Base-by-base conservation (phyloP, 164 flowering plant species). In the Santalum album region DNA sequence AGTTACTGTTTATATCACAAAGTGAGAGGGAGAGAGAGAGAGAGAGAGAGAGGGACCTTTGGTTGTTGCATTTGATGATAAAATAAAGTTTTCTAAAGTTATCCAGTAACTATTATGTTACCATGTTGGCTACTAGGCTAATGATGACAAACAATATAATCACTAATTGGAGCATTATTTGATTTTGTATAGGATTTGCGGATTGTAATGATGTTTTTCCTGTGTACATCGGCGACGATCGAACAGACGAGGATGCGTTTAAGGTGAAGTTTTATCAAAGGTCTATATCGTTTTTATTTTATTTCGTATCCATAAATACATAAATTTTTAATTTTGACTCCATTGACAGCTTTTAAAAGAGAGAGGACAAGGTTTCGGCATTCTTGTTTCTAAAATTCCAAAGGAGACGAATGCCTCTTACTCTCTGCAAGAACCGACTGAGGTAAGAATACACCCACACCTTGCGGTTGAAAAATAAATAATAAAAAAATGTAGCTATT, bases 181-280 rank as follows among this genome's bases (percentile, higher is more conserved):
- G 11, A 22, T 59, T 24, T 20, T 1, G 19, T 27, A 12, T 40
- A 83, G 89, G 90, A 21, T 83, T 64, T 40, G 79, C 81, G 16
- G 68, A 79, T 25, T 68, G 77, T 23, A 53, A 65, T 0, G 72
- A 81, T 62, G 85, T 84, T 5, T 77, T 84, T 54, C 87, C 90
- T 6, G 69, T 84, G 23, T 84, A 84, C 51, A 84, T 84, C 54
- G 90, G 90, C 6, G 90, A 84, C 61, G 90, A 84, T 65, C 72
- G 78, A 11, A 79, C 87, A 0, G 90, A 84, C 40, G 90, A 84
- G 63, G 90, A 84, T 74, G 90, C 90, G 34, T 84, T 84, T 59
- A 81, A 81, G 90, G 90, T 84, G 44, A 61, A 11, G 57, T 57
- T 7, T 0, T 32, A 32, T n/a, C n/a, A n/a, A n/a, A n/a, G n/a